Evolutionary conservation across 305 asterid genomes (phyloP).

Genomic region (Fraxinus dipetala): DNA sequence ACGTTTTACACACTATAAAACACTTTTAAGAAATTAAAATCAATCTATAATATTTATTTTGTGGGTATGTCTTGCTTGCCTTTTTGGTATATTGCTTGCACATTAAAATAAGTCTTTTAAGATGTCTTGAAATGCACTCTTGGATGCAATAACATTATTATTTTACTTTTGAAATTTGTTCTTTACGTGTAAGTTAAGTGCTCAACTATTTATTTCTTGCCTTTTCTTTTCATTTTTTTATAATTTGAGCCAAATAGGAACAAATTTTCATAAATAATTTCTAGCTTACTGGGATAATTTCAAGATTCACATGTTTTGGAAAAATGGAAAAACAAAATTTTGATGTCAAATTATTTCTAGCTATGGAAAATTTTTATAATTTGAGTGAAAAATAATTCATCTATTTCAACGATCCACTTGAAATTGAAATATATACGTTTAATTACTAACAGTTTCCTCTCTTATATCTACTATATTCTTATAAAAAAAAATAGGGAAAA

Average conservation of each 20-base stretch:
- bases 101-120: constrained; percentile 19
- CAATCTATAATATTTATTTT: neutral
- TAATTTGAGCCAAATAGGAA: neutral
- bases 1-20: neutral
- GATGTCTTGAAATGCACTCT: constrained; percentile 37
- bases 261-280: neutral
- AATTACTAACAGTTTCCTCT: neutral
- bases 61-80: neutral
- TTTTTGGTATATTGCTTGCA: constrained; percentile 31
- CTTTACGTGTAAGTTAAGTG: neutral
- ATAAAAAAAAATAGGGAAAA: neutral
- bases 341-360: neutral
- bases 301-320: neutral
- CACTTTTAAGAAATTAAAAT: neutral
- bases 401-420: neutral
- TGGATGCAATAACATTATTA: neutral
- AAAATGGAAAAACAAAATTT: neutral
- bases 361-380: neutral
- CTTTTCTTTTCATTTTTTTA: neutral
- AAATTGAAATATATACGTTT: neutral
- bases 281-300: neutral
- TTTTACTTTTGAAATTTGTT: constrained; percentile 12
- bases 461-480: neutral
- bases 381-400: neutral
- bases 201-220: neutral